Base-by-base conservation (phyloP, 352 stramenopile species). In the Phytophthora palmivora region DNA sequence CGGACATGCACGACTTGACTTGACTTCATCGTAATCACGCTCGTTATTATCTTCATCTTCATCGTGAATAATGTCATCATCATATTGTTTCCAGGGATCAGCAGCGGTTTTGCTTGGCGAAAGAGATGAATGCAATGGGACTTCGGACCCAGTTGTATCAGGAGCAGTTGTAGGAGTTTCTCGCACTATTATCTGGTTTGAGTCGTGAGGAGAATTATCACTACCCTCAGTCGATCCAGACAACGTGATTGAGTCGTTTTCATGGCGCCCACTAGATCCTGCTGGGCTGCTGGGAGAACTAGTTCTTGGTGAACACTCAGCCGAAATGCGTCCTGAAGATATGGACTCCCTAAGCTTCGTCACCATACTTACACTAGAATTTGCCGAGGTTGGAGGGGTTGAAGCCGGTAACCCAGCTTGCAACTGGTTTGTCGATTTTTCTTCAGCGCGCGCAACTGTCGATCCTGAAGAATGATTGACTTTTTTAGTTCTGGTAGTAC, bases 301-400 rank as follows among this genome's bases (percentile, higher is more conserved):
- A 2, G 3, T 57, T 38, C 38, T 47, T n/a, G 55, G 55, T 18
- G 53, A 63, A 52, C 41, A 45, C 8, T 71, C 67, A 4, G 18
- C 22, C 8, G 55, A 72, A 24, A 49, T 60, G 24, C 78, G 64
- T 1, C 64, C 76, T 3, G 78, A 84, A 16, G 73, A 79, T 24
- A 89, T 67, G 0, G 68, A 79, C 1, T 80, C 68, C 2, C 82
- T 72, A 14, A 91, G 61, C 32, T 81, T 87, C 0, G 77, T 68
- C 10, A 91, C 82, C 24, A 91, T 50, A 28, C 79, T 77, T 5
- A 63, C 67, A n/a, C 38, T 54, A 24, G 52, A 67, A 28, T 52
- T 63, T 16, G 53, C 52, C 12, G 47, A 67, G 2, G 36, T 49
- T 37, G 43, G 64, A 41, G 56, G 66, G 5, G 43, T 58, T 47